Evolutionary conservation across 2,329 filamentous ascomycete species (phyloP), one percentile per base, ranked within the genome.

Genomic region (Ceratocystis lukuohia): DNA sequence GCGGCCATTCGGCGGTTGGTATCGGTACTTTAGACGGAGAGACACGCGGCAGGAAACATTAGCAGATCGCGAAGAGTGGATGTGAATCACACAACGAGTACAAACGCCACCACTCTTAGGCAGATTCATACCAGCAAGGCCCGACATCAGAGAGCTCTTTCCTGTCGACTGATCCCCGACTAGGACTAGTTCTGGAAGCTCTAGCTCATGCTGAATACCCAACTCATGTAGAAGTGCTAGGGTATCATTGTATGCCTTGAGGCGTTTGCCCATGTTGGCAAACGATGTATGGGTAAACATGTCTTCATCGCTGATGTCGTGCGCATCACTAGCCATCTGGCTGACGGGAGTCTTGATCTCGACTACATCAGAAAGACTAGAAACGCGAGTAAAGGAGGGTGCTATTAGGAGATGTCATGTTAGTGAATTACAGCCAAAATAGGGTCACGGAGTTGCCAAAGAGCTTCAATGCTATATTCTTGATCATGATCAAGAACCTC

Each of bases 151-250:
- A 33, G 78, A 91, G 0, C 86, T 91, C 72, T 96, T 96, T 0
- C 91, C 92, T 0, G 90, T 88, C 0, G 84, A 89, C 71, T 96
- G 91, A 62, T 96, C 91, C 0, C 91, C 91, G 0, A 96, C 84
- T 0, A 96, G 83, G 5, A 93, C 88, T 8, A 95, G 84, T 70
- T 91, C 89, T 0, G 91, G 90, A 0, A 96, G 77, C 0, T 84
- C 82, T 0, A 90, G 82, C 3, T 85, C 82, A 20, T 88, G 83
- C 62, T 88, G 85, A 0, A 96, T 85, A 0, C 88, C 89, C 0
- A 93, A 80, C 5, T 85, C 80, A 63, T 89, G 84, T 0, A 96
- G 80, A 61, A 87, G 82, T 2, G 83, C 83, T 0, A 91, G 80
- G 0, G 83, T 83, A 61, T 88, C 80, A 1, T 90, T 86, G 62